phyloP scores from a whole-genome alignment of 495 filamentous ascomycete species.

The Oidiodendron maius region DNA sequence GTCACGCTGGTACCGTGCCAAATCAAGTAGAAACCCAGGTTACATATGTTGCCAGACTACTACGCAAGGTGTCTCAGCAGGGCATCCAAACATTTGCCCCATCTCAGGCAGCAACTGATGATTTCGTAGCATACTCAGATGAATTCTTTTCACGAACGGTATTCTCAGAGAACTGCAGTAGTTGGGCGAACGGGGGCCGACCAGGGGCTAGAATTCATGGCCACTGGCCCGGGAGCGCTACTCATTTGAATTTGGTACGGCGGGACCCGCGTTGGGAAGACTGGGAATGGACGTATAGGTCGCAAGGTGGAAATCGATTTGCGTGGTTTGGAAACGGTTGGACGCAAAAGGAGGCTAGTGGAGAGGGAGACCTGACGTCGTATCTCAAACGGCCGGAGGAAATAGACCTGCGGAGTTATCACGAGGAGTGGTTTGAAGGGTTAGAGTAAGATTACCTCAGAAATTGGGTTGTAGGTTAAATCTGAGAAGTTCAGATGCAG shows the following conservation, averaged over 20 bases:
- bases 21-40: constrained; percentile 44
- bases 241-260: constrained; percentile 39
- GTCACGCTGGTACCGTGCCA: constrained; percentile 35
- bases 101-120: constrained; percentile 40
- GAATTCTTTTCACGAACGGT: constrained; percentile 49
- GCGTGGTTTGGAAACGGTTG: constrained; percentile 51
- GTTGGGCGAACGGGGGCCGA: constrained; percentile 51
- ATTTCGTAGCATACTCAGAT: constrained; percentile 50
- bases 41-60: constrained; percentile 47
- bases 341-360: constrained; percentile 35
- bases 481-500: too few relatives aligned
- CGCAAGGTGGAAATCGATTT: constrained; percentile 45
- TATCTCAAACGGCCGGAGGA: constrained; percentile 41
- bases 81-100: constrained; percentile 45
- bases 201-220: constrained; percentile 42
- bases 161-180: constrained; percentile 47
- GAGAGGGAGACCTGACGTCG: constrained; percentile 37
- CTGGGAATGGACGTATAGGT: constrained; percentile 45
- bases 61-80: constrained; percentile 47
- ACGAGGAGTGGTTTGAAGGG: constrained; percentile 42
- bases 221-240: constrained; percentile 48
- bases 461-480: too few relatives aligned
- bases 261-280: constrained; percentile 54
- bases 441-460: background rate
- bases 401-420: constrained; percentile 39